phyloP scores from a whole-genome alignment of 306 rosid species.

The Prosopis cineraria region DNA sequence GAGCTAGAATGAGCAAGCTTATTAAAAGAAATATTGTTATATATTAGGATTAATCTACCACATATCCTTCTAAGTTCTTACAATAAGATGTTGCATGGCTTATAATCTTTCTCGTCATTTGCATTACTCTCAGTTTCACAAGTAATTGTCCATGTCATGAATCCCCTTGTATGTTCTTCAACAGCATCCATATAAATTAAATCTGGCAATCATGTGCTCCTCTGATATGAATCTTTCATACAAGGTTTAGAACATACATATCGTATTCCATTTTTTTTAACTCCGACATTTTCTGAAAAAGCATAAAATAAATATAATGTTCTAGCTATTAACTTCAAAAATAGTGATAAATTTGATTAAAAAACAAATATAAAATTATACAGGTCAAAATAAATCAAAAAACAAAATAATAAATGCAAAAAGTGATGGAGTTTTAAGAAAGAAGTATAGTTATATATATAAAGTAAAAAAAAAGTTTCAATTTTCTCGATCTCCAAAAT shows the following conservation, averaged over 20 bases:
- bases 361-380: not conserved
- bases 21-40: slow-evolving; percentile 15
- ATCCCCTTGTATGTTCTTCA: not conserved
- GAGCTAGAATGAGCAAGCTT: slow-evolving; percentile 4
- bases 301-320: no score
- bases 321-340: no score
- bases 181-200: not conserved
- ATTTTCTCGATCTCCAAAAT: not conserved
- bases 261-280: no score
- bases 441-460: not conserved
- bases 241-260: no score
- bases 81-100: not conserved
- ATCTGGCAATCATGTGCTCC: not conserved
- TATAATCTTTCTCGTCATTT: not conserved
- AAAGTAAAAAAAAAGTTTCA: not conserved
- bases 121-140: not conserved
- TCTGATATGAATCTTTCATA: no score
- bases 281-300: not conserved
- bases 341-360: not conserved
- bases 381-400: not conserved
- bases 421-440: not conserved
- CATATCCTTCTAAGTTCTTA: not conserved
- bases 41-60: slow-evolving; percentile 3
- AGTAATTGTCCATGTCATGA: not conserved
- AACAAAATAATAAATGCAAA: not conserved